Base-by-base conservation (phyloP, 169 alveolate genomes). In the Plasmodium chabaudi region DNA sequence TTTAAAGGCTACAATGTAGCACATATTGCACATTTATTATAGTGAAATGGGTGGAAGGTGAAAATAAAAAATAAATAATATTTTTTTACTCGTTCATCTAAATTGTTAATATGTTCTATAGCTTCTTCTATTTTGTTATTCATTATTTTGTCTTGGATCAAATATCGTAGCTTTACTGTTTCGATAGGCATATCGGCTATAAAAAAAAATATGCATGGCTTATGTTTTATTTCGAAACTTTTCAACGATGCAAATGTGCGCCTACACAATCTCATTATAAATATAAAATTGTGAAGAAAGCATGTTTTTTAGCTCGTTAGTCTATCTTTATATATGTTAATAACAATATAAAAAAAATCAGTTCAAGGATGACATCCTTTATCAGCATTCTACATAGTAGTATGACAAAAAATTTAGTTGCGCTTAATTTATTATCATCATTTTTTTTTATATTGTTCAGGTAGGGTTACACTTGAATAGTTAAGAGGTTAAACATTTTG, bases 371-470 rank as follows among this genome's bases (percentile, higher is more conserved):
- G 89, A 79, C 89, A 57, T 39, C 19, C 1, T 53, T 57, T 79
- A 56, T 79, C 89, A 79, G 64, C 89, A 79, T 79, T 64, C 89
- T 79, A 79, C 89, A 25, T 79, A 17, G 82, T 79, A 79, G 89
- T 79, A 65, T 47, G 89, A 79, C 42, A 34, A 65, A 34, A 53
- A 53, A 23, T 51, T 51, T 65, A 25, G 64, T 59, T 65, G 89
- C 89, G 89, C 89, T 15, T 34, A 53, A 57, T 34, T 34, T 1
- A 34, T 25, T 21, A 79, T 67, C 89, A 79, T 79, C 89, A 79
- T 79, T 67, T 65, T 65, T 77, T 64, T 79, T 51, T 56, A 47
- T 19, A 39, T 71, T 23, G 5, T 71, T 71, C 5, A 17, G 9
- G 21, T n/a, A 19, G 6, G 2, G 3, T 67, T 44, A 5, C 6